Base-by-base conservation (phyloP, 306 rosid genomes). In the Canavalia ensiformis region DNA sequence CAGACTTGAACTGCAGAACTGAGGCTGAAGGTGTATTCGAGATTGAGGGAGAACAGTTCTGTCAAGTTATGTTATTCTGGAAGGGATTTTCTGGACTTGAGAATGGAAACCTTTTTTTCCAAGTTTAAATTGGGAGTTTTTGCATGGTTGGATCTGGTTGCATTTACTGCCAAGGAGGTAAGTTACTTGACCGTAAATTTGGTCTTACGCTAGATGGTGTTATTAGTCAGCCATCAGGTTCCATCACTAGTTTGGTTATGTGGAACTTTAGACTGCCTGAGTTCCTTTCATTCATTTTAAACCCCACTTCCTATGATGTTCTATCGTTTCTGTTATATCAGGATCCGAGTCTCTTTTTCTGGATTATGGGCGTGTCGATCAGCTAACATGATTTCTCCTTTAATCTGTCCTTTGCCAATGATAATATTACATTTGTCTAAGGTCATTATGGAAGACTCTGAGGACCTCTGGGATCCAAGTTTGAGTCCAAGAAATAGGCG, bases 1-100 rank as follows among this genome's bases (percentile, higher is more conserved):
- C 58, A 50, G 33, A 44, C 50, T 2, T 54, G 7, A 18, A 8
- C 18, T 18, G 44, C 31, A 28, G 44, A 44, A 13, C 56, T 8
- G 56, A 42, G 39, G 69, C 57, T 74, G 69, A 74, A 29, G 55
- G 69, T 55, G 77, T 56, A 57, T 18, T 42, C 31, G 58, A 59
- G 28, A 30, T 30, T 42, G 55, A 44, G 65, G 37, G 33, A 33
- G 49, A 71, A 12, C 34, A 72, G 4, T 7, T 50, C 63, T 35
- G 52, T 42, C 6, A 69, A 30, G 28, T 47, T 69, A 29, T 72
- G 5, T 33, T 72, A 28, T 34, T 70, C 59, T 70, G 30, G 13
- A 57, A 12, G 56, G 44, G 25, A 46, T 12, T 70, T 50, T 50
- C 30, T 25, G 45, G 29, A 2, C 6, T 5, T 69, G 12, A 31